Evolutionary conservation across 441 rosid genomes (phyloP), one percentile per base, ranked within the genome.

Genomic region (Isatis lusitanica): DNA sequence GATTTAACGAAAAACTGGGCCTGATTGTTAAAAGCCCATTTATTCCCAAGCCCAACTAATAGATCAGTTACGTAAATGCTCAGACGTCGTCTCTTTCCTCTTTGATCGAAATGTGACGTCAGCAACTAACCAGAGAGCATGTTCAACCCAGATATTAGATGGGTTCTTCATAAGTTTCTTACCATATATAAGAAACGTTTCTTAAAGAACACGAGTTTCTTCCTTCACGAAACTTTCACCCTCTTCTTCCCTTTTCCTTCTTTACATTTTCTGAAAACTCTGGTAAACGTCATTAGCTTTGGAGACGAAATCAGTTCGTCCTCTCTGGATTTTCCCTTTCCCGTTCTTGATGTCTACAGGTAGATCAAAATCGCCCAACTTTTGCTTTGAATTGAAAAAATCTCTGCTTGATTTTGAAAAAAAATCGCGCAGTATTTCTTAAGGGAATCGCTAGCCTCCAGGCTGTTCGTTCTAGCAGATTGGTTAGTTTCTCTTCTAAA

Each of bases 371-470:
- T 21, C 21, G n/a, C 38, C 0, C 24, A 15, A 7, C 12, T 11
- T 24, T n/a, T n/a, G n/a, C n/a, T n/a, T n/a, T n/a, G n/a, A n/a
- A n/a, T 36, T 35, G 71, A 15, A 65, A 6, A 56, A 55, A 56
- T 44, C 24, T 42, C 74, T 10, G 10, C 6, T 56, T 44, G 74
- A 42, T 30, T 8, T 33, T 28, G 72, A 43, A 52, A 90, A 89
- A 97, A 91, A 89, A 0, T 87, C 96, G 2, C 90, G 76, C 76
- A 43, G 75, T n/a, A 16, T 66, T 91, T 40, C 16, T 85, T 0
- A 89, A 72, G 74, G 80, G 92, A 43, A 50, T 88, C 48, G 58
- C 74, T 40, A 78, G 80, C 64, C 81, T 82, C 56, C 82, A 85
- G 9, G 74, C 86, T 65, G 79, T 56, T 61, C 79, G 76, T 53